Conservation (phyloP, 768 basidiomycete species). For the Artomyces pyxidatus region DNA sequence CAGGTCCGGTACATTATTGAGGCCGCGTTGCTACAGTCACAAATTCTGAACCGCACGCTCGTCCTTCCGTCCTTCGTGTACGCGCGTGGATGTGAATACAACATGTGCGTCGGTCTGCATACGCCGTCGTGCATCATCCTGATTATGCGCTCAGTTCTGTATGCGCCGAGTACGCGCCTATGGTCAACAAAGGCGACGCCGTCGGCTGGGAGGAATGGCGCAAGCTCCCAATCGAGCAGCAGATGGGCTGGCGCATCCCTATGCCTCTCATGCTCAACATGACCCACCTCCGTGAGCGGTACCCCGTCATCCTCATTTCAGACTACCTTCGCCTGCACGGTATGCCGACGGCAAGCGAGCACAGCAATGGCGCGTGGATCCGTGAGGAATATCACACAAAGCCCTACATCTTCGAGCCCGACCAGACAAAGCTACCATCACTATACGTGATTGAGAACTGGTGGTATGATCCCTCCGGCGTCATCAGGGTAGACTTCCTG, state of each 20-base stretch:
- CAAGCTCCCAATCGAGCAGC: slow-evolving; percentile 27
- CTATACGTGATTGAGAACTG: slow-evolving; percentile 30
- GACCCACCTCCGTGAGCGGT: slow-evolving; percentile 28
- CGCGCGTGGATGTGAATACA: slow-evolving; percentile 37
- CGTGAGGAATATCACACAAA: slow-evolving; percentile 25
- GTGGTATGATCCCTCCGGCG: slow-evolving; percentile 31
- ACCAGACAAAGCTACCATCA: slow-evolving; percentile 16
- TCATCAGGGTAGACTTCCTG: slow-evolving; percentile 31
- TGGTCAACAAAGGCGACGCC: slow-evolving; percentile 39
- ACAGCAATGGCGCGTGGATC: slow-evolving; percentile 32
- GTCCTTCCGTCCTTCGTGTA: slow-evolving; percentile 39
- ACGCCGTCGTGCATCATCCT: not conserved
- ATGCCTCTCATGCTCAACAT: slow-evolving; percentile 35
- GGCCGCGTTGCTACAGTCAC: slow-evolving; percentile 35
- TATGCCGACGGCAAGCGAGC: slow-evolving; percentile 26
- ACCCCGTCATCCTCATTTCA: slow-evolving; percentile 33
- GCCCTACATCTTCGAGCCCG: slow-evolving; percentile 21
- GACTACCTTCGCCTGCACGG: slow-evolving; percentile 37
- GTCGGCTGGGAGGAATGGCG: slow-evolving; percentile 36
- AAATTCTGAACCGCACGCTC: slow-evolving; percentile 34
- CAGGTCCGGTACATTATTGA: slow-evolving; percentile 44
- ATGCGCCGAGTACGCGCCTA: slow-evolving; percentile 33
- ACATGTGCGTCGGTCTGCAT: slow-evolving; percentile 20
- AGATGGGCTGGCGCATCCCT: slow-evolving; percentile 29
- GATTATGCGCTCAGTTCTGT: slow-evolving; percentile 19